Base-by-base conservation (phyloP, 2,329 filamentous ascomycete genomes). In the Aspergillus pseudoglaucus region DNA sequence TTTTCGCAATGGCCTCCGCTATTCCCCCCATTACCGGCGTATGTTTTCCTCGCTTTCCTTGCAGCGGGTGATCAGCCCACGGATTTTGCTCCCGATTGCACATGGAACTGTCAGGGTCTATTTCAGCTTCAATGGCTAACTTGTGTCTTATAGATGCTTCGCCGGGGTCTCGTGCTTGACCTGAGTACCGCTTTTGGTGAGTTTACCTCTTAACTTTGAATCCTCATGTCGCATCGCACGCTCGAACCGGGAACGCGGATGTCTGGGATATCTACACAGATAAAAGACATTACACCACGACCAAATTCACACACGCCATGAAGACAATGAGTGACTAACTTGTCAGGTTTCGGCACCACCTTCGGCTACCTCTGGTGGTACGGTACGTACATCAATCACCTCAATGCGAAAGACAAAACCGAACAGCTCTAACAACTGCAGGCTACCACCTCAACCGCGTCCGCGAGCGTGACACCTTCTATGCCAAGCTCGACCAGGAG, bases 331-430 rank as follows among this genome's bases (percentile, higher is more conserved):
- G 30, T 32, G 18, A 53, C 58, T 61, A 51, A 63, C 43, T 40
- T 17, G 22, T 32, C 51, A 83, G 80, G 81, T 68, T 78, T 84
- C 65, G 81, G 81, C 61, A 75, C 77, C 56, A 73, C 79, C 57
- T 74, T 75, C 66, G 82, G 81, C 59, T 85, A 84, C 70, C 75
- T 78, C 64, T 85, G 77, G 75, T 85, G 82, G 82, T 85, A 85
- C 73, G 81, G 74, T 76, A 74, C 53, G 74, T 75, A 62, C 51
- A n/a, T 18, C 32, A 17, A 22, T 4, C 18, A 9, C 4, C 10
- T 30, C n/a, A 15, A 45, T 22, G 33, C 20, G 20, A 27, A 42
- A 35, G 32, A 30, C 18, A 25, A 1, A 3, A 35, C 14, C 15
- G 9, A 35, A 33, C 9, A 20, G 6, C 7, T 40, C 17, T 20